These are phyloP conservation scores for Acrodontium crateriforme DNA, from an alignment of 2,329 filamentous ascomycete genomes.

Conservation along the genomic window DNA sequence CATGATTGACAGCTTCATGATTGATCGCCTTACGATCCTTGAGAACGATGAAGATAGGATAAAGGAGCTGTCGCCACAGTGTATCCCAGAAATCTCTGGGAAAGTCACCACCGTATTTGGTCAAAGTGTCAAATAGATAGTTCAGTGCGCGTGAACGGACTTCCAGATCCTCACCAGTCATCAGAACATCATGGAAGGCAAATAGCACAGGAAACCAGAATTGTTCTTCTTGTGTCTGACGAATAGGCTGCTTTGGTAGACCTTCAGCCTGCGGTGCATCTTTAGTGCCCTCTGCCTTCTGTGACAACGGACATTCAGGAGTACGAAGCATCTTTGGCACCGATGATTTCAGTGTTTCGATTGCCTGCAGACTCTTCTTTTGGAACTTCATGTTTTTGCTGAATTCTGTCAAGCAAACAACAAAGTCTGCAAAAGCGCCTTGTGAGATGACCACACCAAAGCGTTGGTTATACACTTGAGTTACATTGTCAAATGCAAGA, in stretches of 20 bases:
- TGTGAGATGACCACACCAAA: slow-evolving; percentile 95
- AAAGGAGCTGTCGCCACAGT: slow-evolving; percentile 89
- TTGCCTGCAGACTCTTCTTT: slow-evolving; percentile 92
- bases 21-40: slow-evolving; percentile 84
- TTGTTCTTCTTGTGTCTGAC: slow-evolving; percentile 86
- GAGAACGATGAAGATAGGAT: slow-evolving; percentile 96
- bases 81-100: slow-evolving; percentile 96
- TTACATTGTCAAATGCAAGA: slow-evolving; percentile 92
- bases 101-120: slow-evolving; percentile 81
- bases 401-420: slow-evolving; percentile 94
- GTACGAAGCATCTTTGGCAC: slow-evolving; percentile 92
- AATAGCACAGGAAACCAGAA: slow-evolving; percentile 99
- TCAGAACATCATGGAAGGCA: slow-evolving; percentile 95
- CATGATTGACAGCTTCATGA: slow-evolving; percentile 86
- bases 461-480: slow-evolving; percentile 84
- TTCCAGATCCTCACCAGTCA: slow-evolving; percentile 97
- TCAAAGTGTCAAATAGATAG: slow-evolving; percentile 90
- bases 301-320: slow-evolving; percentile 82
- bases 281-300: slow-evolving; percentile 36
- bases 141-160: slow-evolving; percentile 79
- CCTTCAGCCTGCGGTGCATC: slow-evolving; percentile 35
- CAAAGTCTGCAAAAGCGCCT: slow-evolving; percentile 88
- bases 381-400: slow-evolving; percentile 98
- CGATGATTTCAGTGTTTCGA: slow-evolving; percentile 86
- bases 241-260: slow-evolving; percentile 49